These are phyloP conservation scores for Canavalia gladiata DNA, from an alignment of 306 rosid genomes.

Conservation along the genomic window DNA sequence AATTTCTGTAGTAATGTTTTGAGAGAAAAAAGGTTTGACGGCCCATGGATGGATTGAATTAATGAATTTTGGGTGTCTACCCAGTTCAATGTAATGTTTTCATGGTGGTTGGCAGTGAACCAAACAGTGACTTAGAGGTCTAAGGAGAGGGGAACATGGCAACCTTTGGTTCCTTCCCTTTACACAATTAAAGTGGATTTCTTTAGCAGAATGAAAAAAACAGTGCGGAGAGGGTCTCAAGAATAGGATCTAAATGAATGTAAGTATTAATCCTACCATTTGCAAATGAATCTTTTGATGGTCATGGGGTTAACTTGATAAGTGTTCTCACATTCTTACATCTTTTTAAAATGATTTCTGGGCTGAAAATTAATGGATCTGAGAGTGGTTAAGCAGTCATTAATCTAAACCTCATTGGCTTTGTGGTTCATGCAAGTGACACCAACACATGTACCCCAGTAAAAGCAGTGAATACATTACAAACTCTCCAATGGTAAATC, in stretches of 20 bases:
- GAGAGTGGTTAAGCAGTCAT: not conserved
- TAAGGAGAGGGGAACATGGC: no score
- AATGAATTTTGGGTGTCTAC: not conserved
- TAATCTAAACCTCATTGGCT: not conserved
- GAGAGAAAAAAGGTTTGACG: not conserved
- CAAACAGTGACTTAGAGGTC: no score
- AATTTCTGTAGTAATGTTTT: not conserved
- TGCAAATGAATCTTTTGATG: no score
- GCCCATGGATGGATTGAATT: not conserved
- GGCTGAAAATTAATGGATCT: not conserved
- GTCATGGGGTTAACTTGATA: not conserved
- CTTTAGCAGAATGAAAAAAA: no score
- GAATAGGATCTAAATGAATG: no score
- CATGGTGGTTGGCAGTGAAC: no score
- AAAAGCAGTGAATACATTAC: constrained; percentile 17
- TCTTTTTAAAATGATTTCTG: not conserved
- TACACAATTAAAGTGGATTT: no score
- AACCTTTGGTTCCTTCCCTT: no score
- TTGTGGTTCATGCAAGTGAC: constrained; percentile 1
- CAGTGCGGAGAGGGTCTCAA: no score
- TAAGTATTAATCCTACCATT: no score
- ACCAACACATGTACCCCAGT: constrained; percentile 1
- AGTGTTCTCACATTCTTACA: constrained; percentile 11
- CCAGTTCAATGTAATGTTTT: not conserved
- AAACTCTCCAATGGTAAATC: not conserved